Evolutionary conservation across 1,139 yeast species (phyloP).

Genomic region (Suhomyces bribrorum): DNA sequence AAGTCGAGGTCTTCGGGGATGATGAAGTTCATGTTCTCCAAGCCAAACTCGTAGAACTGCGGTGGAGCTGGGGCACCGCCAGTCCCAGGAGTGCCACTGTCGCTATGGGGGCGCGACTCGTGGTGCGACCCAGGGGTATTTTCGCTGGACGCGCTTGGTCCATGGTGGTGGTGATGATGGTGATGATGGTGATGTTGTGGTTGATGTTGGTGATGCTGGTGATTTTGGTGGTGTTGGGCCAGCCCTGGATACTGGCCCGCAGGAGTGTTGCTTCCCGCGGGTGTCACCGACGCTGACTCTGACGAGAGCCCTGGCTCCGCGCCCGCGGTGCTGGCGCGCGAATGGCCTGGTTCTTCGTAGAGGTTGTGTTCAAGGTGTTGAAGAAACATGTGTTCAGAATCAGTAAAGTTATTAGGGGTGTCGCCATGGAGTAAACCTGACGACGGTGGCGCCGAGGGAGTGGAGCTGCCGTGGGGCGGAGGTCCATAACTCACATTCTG

Average conservation of each 20-base stretch:
- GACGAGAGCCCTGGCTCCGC: constrained; percentile 2
- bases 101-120: constrained; percentile 12
- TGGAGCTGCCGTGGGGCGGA: neutral
- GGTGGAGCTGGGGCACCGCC: constrained; percentile 9
- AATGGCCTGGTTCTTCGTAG: constrained; percentile 13
- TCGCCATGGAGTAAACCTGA: constrained; percentile 2
- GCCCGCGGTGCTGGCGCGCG: constrained; percentile 10
- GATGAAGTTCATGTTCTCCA: constrained; percentile 32
- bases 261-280: constrained; percentile 9
- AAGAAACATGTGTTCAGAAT: constrained; percentile 19
- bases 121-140: constrained; percentile 16
- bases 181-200: constrained; percentile 6
- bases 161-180: constrained; percentile 14
- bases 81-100: constrained; percentile 11
- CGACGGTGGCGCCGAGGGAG: constrained; percentile 7
- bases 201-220: constrained; percentile 9
- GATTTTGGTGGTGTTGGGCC: constrained; percentile 1
- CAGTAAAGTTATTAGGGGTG: constrained; percentile 15
- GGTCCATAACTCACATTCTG: no score
- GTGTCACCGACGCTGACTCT: neutral
- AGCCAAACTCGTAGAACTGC: constrained; percentile 25
- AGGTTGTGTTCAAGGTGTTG: constrained; percentile 17
- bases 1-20: constrained; percentile 31
- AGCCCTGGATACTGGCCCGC: constrained; percentile 7
- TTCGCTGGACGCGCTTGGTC: constrained; percentile 13